Evolutionary conservation across 2,329 filamentous ascomycete species (phyloP), one percentile per base, ranked within the genome.

Genomic region (Microcera coccophila): DNA sequence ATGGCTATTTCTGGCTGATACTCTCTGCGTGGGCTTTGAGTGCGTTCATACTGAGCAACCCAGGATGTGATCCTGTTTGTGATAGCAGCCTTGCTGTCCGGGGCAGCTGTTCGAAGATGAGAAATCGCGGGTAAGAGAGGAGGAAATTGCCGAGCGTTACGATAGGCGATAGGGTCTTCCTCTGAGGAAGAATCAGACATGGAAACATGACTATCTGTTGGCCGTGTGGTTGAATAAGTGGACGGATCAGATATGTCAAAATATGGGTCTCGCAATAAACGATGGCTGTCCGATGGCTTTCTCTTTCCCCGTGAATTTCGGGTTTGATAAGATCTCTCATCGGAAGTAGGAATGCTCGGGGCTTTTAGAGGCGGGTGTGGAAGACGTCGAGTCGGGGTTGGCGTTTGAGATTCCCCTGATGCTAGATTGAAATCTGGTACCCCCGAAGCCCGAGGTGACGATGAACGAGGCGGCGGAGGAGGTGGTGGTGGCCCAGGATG

Each of bases 41-140:
- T 53, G 20, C 50, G 56, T 45, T 66, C 61, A 34, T 62, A 62
- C 36, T 55, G 52, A 19, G 62, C 58, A 21, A 67, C 61, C 57
- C 61, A 64, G 16, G 59, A 44, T n/a, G 60, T 57, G 40, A 68
- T 68, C 3, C 57, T 56, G 37, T 58, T 61, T 28, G 61, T 62
- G 24, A 58, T 58, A 14, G 58, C 53, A 11, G 58, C 52, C 39
- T 62, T 60, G 31, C 50, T 57, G 34, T 48, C 51, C 12, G 42
- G 48, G 10, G 44, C 52, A n/a, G 55, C 54, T 3, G 53, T 42
- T 7, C 47, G 52, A 34, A 48, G 37, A 2, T 40, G 41, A 11
- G 53, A 51, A 18, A 55, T 50, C 4, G 61, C 57, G n/a, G 62
- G 62, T 14, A 62, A 56, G 16, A 55, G 47, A 8, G 62, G 62